Base-by-base conservation (phyloP, 2,329 filamentous ascomycete species). In the Neospermospora avenae region DNA sequence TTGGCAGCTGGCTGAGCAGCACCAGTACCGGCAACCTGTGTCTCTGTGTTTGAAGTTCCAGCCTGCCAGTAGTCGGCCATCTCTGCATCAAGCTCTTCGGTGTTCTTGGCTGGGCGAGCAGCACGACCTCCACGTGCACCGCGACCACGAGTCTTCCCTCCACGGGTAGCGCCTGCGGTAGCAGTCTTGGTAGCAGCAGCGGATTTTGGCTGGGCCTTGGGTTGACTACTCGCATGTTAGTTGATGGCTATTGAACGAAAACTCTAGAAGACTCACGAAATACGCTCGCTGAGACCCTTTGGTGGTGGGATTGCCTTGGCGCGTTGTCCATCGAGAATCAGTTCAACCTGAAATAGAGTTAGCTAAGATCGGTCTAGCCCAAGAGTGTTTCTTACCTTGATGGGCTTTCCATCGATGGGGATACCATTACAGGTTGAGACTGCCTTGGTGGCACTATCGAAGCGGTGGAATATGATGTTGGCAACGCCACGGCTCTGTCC, bases 41-140 rank as follows among this genome's bases (percentile, higher is more conserved):
- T 77, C 57, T 76, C 74, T 61, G 81, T 75, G 55, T 77, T 74
- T 42, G 77, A 77, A 63, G 78, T 77, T 66, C 79, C 79, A 55
- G 76, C 77, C 65, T 77, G 73, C 74, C 96, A 98, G 79, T 99
- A 99, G 76, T 98, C 95, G 20, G 86, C 87, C 95, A 99, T 99
- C 76, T 99, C 95, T 4, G 91, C 92, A 74, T 99, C 95, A 25
- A 99, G 86, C 78, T 99, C 93, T 74, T 96, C 93, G 1, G 89
- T 86, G 0, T 92, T 98, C 79, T 96, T 81, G 71, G 86, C 78
- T 67, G 88, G 81, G 70, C 88, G 84, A 66, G 82, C 79, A 71
- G 79, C 88, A 68, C 86, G 86, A 35, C 65, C 66, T 44, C 68
- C 68, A 56, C 76, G 79, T 61, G 77, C 77, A 73, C 81, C 83